Evolutionary conservation across 805 yeast genomes (phyloP).

Genomic region (Lipomyces starkeyi): DNA sequence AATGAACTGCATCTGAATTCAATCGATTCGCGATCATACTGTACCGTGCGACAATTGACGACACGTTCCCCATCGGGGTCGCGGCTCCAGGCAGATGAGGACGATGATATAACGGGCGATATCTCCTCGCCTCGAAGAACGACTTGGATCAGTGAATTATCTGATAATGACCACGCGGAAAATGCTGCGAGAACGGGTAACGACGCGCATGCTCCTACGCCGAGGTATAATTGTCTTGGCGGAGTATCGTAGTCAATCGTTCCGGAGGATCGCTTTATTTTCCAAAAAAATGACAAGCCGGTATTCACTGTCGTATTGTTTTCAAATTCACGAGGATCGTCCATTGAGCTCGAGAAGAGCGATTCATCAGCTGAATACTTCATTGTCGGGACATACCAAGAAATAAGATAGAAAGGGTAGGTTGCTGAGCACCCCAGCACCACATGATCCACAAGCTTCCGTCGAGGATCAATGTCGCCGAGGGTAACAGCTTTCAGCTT

Average conservation of each 20-base stretch:
- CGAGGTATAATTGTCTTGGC: conserved; percentile 4
- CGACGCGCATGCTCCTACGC: conserved; percentile 3
- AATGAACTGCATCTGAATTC: conserved; percentile 24
- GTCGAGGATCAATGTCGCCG: conserved; percentile 18
- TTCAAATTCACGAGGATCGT: neutral
- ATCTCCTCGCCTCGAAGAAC: conserved; percentile 24
- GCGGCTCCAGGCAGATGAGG: neutral
- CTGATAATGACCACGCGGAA: conserved; percentile 30
- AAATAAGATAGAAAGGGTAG: conserved; percentile 19
- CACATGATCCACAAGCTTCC: conserved; percentile 20
- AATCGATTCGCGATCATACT: conserved; percentile 21
- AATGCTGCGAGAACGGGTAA: conserved; percentile 15
- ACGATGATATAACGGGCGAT: neutral
- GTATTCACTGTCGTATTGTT: neutral
- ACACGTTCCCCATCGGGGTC: neutral
- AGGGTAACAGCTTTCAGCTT: conserved; percentile 10
- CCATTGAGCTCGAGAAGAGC: conserved; percentile 4
- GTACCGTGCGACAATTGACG: neutral
- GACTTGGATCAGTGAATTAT: conserved; percentile 24
- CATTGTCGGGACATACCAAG: conserved; percentile 9
- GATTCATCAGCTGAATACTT: neutral
- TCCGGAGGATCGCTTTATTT: neutral
- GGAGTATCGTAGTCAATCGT: conserved; percentile 8
- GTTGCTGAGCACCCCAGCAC: conserved; percentile 28
- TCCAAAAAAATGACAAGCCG: conserved; percentile 28